Percentiles rank a stretch among this genome's conserved stretches.
phyloP scores from a whole-genome alignment of 805 yeast species.

The Kuraishia piskuri region DNA sequence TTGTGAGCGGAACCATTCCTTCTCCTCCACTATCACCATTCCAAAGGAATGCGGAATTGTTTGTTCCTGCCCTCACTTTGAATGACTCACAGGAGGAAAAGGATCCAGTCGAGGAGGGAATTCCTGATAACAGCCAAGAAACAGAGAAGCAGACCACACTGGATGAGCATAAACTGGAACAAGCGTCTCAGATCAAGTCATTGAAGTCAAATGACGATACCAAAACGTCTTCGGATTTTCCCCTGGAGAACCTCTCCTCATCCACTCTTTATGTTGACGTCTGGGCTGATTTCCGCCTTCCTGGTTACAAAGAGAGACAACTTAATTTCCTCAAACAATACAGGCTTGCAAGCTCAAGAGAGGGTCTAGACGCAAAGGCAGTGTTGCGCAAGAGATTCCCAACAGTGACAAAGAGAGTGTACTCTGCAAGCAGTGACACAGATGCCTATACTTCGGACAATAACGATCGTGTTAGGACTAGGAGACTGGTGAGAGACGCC shows the following conservation, averaged over 20 bases:
- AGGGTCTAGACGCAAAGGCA: slow-evolving; percentile 8
- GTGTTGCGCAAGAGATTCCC: slow-evolving; percentile 12
- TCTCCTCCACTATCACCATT: not conserved
- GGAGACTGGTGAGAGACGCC: slow-evolving; percentile 40
- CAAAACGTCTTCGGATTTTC: slow-evolving; percentile 26
- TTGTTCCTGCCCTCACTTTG: not conserved
- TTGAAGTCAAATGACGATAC: not conserved
- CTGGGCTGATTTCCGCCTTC: slow-evolving; percentile 33
- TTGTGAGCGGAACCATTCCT: not conserved
- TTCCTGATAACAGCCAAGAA: not conserved
- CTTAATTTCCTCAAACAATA: slow-evolving; percentile 47
- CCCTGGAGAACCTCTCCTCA: slow-evolving; percentile 33
- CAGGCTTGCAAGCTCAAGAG: slow-evolving; percentile 14
- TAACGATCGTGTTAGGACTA: slow-evolving; percentile 48
- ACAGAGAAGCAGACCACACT: not conserved
- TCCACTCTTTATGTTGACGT: slow-evolving; percentile 43
- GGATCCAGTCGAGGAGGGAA: not conserved
- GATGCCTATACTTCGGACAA: slow-evolving; percentile 27
- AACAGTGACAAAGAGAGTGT: slow-evolving; percentile 19
- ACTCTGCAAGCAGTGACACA: slow-evolving; percentile 15
- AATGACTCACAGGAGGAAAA: not conserved
- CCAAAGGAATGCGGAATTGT: not conserved
- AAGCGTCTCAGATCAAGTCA: not conserved
- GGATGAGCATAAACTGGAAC: not conserved
- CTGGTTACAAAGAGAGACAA: slow-evolving; percentile 40